Percentiles rank a stretch among this genome's conserved stretches.
phyloP scores from a whole-genome alignment of 2,329 filamentous ascomycete genomes.

The Trichoderma hamatum region DNA sequence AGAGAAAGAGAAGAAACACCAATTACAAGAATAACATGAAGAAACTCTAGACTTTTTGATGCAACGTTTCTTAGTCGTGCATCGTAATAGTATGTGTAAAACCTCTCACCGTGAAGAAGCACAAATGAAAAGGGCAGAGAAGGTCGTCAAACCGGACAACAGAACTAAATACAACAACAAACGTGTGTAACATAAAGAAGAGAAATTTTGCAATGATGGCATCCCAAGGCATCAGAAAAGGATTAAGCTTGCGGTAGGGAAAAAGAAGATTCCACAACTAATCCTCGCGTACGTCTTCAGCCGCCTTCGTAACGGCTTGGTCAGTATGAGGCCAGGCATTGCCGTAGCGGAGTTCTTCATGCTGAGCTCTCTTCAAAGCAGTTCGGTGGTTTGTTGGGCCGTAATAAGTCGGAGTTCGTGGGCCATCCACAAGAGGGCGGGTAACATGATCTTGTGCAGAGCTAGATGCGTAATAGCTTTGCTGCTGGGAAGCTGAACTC shows the following conservation, averaged over 20 bases:
- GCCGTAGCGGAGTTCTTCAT: background rate
- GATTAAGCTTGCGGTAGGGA: conserved; percentile 31
- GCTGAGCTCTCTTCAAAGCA: background rate
- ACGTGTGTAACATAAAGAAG: background rate
- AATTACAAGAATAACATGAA: background rate
- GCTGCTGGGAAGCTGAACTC: conserved; percentile 1
- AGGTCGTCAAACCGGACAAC: background rate
- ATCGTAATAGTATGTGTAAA: background rate
- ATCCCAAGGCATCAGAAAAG: background rate
- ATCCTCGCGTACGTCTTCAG: background rate
- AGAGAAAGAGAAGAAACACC: background rate
- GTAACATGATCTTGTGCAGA: conserved; percentile 12
- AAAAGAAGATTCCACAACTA: conserved; percentile 12
- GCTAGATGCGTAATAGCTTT: background rate
- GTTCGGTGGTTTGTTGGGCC: background rate
- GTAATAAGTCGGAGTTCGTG: background rate
- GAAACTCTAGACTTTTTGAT: background rate
- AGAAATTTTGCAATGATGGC: background rate
- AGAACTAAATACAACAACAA: background rate
- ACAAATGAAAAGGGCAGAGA: background rate
- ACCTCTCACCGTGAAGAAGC: background rate
- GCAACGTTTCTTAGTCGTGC: background rate
- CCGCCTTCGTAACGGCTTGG: background rate
- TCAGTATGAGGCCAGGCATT: background rate
- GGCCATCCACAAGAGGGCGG: conserved; percentile 9